These are phyloP conservation scores for Zanthoxylum bungeanum DNA, from an alignment of 345 rosid species.

Conservation along the genomic window DNA sequence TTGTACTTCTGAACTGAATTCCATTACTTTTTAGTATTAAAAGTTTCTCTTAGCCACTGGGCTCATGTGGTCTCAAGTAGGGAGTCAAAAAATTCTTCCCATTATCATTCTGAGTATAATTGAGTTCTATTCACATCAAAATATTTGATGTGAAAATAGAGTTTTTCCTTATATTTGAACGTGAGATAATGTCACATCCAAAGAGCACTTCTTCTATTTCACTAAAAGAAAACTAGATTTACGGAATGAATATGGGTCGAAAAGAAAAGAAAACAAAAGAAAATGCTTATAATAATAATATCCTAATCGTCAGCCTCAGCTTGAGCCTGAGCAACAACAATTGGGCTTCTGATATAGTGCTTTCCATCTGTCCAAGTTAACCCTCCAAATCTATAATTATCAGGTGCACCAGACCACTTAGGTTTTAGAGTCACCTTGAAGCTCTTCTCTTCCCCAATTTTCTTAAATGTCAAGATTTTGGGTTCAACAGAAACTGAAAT, in stretches of 20 bases:
- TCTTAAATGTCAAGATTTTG: conserved; percentile 30
- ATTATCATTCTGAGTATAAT: too few species aligned
- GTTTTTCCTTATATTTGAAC: too few species aligned
- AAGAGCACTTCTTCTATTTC: too few species aligned
- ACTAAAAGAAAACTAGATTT: neutral
- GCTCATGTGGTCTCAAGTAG: too few species aligned
- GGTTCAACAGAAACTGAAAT: conserved; percentile 51
- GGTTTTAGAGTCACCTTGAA: conserved; percentile 46
- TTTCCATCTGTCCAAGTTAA: conserved; percentile 51
- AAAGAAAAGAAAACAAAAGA: neutral
- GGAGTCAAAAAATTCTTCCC: too few species aligned
- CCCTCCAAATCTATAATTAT: conserved; percentile 39
- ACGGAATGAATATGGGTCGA: too few species aligned
- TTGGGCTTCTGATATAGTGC: conserved; percentile 65
- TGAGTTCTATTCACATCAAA: too few species aligned
- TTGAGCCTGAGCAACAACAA: conserved; percentile 29
- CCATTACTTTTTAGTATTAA: too few species aligned
- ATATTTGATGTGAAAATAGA: too few species aligned
- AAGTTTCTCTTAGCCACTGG: too few species aligned
- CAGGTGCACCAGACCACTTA: conserved; percentile 20
- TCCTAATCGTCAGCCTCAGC: neutral
- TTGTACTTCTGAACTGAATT: too few species aligned
- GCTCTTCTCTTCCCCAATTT: conserved; percentile 47
- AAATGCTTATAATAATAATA: neutral
- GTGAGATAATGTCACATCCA: too few species aligned